Conservation (phyloP, 352 stramenopile genomes). For the Globisporangium spinosum region DNA sequence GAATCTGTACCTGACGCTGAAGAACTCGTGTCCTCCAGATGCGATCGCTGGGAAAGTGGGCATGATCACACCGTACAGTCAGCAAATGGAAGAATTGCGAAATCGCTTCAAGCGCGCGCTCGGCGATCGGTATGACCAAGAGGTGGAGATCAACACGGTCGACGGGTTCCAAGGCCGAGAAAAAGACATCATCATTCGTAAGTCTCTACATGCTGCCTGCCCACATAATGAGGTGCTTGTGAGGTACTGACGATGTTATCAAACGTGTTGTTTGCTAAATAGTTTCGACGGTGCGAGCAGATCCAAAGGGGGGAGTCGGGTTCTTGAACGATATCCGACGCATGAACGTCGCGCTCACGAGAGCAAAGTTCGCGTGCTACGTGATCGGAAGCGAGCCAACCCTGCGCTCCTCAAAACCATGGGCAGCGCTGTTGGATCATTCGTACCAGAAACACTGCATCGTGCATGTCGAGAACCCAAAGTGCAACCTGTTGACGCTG, state of each 20-base stretch:
- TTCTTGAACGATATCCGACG: slow-evolving; percentile 88
- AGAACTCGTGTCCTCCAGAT: slow-evolving; percentile 78
- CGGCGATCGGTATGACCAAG: slow-evolving; percentile 66
- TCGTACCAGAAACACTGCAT: slow-evolving; percentile 59
- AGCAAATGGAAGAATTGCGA: slow-evolving; percentile 85
- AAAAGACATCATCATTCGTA: slow-evolving; percentile 91
- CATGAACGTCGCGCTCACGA: slow-evolving; percentile 88
- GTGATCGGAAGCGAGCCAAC: slow-evolving; percentile 84
- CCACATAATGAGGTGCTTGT: background rate
- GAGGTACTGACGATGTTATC: background rate
- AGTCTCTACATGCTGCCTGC: slow-evolving; percentile 16
- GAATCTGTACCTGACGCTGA: slow-evolving; percentile 85
- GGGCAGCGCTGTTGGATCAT: slow-evolving; percentile 75
- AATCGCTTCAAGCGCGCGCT: slow-evolving; percentile 52
- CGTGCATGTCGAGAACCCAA: slow-evolving; percentile 78
- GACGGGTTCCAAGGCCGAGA: slow-evolving; percentile 91
- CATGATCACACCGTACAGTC: slow-evolving; percentile 89
- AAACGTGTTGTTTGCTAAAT: slow-evolving; percentile 5
- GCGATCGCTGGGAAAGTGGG: slow-evolving; percentile 77
- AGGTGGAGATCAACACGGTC: slow-evolving; percentile 91
- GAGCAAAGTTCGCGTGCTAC: slow-evolving; percentile 87
- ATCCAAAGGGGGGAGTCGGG: slow-evolving; percentile 75
- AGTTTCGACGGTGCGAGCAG: slow-evolving; percentile 87
- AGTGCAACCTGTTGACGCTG: slow-evolving; percentile 71
- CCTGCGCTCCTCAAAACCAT: slow-evolving; percentile 81